Conservation (phyloP, 306 rosid genomes). For the Begonia masoniana region DNA sequence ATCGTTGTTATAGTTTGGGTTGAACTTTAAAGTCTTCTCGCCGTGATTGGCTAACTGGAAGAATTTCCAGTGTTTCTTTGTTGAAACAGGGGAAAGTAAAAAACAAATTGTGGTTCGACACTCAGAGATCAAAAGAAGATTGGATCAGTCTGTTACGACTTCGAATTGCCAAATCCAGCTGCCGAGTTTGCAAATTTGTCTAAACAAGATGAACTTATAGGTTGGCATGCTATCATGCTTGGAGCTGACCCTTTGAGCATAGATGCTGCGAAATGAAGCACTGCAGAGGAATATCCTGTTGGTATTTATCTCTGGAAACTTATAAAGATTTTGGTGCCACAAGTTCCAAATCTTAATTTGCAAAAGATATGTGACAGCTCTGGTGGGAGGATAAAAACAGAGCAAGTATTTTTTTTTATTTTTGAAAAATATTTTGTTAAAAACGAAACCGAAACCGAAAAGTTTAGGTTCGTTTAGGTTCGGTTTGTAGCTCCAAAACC, state of each 20-base stretch:
- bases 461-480: too few species aligned
- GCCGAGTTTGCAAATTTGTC: slow-evolving; percentile 66
- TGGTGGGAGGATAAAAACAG: too few species aligned
- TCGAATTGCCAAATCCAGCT: slow-evolving; percentile 74
- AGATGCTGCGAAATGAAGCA: slow-evolving; percentile 70
- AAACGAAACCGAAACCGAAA: too few species aligned
- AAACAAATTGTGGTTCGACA: slow-evolving; percentile 87
- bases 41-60: too few species aligned
- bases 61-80: not conserved
- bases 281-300: slow-evolving; percentile 69
- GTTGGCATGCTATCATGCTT: slow-evolving; percentile 90
- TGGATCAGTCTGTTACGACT: slow-evolving; percentile 57
- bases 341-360: too few species aligned
- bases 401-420: too few species aligned
- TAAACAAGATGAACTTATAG: slow-evolving; percentile 56
- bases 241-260: slow-evolving; percentile 83
- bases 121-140: slow-evolving; percentile 55
- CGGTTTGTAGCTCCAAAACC: too few species aligned
- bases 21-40: too few species aligned
- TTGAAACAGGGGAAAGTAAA: slow-evolving; percentile 66
- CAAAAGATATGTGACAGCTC: too few species aligned
- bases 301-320: slow-evolving; percentile 4
- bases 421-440: too few species aligned
- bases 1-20: too few species aligned
- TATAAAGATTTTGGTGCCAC: not conserved